phyloP scores from a whole-genome alignment of 306 rosid genomes.

The Trifolium subterraneum region DNA sequence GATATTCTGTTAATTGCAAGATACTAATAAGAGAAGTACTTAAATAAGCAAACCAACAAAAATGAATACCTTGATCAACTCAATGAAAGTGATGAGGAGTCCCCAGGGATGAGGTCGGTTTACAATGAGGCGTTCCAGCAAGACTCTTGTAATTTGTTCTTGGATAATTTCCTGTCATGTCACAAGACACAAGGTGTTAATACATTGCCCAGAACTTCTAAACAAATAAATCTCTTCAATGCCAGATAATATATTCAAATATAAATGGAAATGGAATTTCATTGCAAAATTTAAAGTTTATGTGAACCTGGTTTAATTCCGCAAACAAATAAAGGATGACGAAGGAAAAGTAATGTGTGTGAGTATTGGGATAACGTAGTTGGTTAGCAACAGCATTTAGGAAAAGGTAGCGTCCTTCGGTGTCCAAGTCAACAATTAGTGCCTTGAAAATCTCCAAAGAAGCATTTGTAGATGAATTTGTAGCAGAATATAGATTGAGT shows the following conservation, averaged over 20 bases:
- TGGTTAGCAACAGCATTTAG: constrained; percentile 97
- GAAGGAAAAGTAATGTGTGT: constrained; percentile 95
- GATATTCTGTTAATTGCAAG: not conserved
- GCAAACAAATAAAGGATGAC: constrained; percentile 91
- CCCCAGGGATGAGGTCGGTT: constrained; percentile 99
- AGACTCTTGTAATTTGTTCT: constrained; percentile 96
- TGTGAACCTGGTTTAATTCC: constrained; percentile 80
- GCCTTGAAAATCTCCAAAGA: constrained; percentile 91
- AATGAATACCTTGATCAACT: constrained; percentile 78
- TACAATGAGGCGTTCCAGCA: constrained; percentile 92
- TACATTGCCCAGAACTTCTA: not conserved
- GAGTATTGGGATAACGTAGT: constrained; percentile 96
- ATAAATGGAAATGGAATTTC: not conserved
- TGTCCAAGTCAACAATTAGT: constrained; percentile 76
- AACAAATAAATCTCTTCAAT: not conserved
- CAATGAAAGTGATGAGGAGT: constrained; percentile 92
- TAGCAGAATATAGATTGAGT: constrained; percentile 57
- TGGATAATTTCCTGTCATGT: constrained; percentile 84
- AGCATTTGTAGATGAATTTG: constrained; percentile 44
- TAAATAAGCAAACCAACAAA: not conserved
- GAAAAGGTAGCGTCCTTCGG: constrained; percentile 98
- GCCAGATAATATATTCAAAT: not conserved
- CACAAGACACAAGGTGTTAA: constrained; percentile 27
- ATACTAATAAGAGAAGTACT: not conserved
- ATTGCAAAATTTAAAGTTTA: not conserved